A percentile compares a stretch with the other conserved stretches of the same genome.
Conservation (phyloP, 2,329 filamentous ascomycete species). For the Diaporthe sp. region DNA sequence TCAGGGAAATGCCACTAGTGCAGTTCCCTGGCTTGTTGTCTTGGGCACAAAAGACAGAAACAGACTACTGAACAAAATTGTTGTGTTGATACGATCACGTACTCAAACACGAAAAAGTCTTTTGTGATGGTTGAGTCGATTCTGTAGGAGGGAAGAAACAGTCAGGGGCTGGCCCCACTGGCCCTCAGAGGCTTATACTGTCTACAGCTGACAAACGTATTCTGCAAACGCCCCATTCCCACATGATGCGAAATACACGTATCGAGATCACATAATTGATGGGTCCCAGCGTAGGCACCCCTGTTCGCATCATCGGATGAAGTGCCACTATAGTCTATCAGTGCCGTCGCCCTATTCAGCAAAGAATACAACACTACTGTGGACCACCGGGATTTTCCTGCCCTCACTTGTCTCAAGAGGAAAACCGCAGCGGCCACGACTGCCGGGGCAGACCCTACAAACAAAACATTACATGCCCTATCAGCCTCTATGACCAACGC, state of each 20-base stretch:
- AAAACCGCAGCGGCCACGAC: neutral
- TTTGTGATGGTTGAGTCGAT: too few relatives aligned
- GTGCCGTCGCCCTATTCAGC: neutral
- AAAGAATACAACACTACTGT: neutral
- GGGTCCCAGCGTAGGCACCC: neutral
- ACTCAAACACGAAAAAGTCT: too few relatives aligned
- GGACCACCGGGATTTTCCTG: neutral
- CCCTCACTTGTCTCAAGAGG: neutral
- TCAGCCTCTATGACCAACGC: neutral
- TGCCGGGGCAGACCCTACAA: neutral
- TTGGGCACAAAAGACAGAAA: neutral
- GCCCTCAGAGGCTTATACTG: too few relatives aligned
- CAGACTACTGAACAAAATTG: neutral
- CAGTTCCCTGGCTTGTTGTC: neutral
- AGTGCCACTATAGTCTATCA: neutral
- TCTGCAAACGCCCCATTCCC: too few relatives aligned
- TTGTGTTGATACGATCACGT: too few relatives aligned
- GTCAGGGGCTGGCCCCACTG: too few relatives aligned
- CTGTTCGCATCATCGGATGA: conserved; percentile 1
- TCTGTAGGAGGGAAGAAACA: too few relatives aligned
- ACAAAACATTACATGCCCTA: neutral
- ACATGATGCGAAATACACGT: too few relatives aligned
- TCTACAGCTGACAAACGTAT: too few relatives aligned
- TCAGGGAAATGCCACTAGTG: too few relatives aligned
- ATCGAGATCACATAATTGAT: neutral